Evolutionary conservation across 495 filamentous ascomycete species (phyloP).

Genomic region (Aspergillus hancockii): DNA sequence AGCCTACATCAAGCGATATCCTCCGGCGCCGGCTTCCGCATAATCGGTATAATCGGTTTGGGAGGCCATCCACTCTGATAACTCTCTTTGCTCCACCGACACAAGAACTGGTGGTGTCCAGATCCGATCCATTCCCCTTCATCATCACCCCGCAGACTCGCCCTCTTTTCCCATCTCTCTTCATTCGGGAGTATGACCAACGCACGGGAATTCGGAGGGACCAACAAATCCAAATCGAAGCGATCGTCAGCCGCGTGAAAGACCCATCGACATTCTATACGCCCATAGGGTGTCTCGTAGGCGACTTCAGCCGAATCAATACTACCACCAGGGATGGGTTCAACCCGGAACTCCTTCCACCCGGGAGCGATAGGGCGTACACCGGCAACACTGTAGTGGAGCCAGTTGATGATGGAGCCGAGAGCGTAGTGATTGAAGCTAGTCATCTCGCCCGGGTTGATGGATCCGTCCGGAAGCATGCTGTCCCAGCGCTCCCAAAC

Average conservation of each 20-base stretch:
- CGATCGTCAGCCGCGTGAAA: slow-evolving; percentile 10
- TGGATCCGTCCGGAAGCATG: slow-evolving; percentile 50
- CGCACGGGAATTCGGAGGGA: slow-evolving; percentile 32
- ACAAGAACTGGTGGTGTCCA: slow-evolving; percentile 15
- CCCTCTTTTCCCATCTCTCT: neutral
- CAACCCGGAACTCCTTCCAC: slow-evolving; percentile 29
- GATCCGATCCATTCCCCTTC: slow-evolving; percentile 24
- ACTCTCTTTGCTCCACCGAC: slow-evolving; percentile 6
- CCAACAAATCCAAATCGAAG: slow-evolving; percentile 24
- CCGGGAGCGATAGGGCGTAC: slow-evolving; percentile 26
- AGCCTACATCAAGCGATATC: slow-evolving; percentile 10
- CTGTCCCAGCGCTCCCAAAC: slow-evolving; percentile 61
- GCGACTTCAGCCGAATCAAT: slow-evolving; percentile 22
- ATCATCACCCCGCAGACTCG: neutral
- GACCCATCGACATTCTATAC: slow-evolving; percentile 26
- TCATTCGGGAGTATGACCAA: slow-evolving; percentile 25
- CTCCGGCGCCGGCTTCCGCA: slow-evolving; percentile 13
- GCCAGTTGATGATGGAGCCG: slow-evolving; percentile 40
- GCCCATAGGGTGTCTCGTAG: slow-evolving; percentile 33
- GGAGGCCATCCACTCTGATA: slow-evolving; percentile 16
- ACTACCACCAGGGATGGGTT: slow-evolving; percentile 29
- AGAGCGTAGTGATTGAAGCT: slow-evolving; percentile 57
- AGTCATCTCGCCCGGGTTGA: slow-evolving; percentile 58
- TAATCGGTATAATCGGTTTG: slow-evolving; percentile 17
- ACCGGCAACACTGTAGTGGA: slow-evolving; percentile 31